Conservation (phyloP, 345 rosid species). For the Euphorbia lathyris region DNA sequence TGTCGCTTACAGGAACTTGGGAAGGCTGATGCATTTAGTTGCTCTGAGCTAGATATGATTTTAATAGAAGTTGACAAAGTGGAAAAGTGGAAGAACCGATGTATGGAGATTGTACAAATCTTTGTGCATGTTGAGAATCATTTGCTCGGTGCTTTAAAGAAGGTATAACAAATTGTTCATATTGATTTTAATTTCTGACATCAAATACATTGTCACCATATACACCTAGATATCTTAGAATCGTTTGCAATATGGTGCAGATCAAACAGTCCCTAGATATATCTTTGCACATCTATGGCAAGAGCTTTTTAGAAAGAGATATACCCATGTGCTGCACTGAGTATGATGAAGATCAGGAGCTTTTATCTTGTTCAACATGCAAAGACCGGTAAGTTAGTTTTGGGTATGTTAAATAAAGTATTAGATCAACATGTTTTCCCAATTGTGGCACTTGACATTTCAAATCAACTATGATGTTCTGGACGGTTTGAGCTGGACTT, state of each 20-base stretch:
- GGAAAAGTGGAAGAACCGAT: constrained; percentile 52
- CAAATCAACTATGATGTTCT: neutral
- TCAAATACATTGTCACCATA: neutral
- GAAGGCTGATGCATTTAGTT: constrained; percentile 43
- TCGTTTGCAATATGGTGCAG: constrained; percentile 34
- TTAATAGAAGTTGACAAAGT: constrained; percentile 50
- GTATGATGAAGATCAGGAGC: constrained; percentile 29
- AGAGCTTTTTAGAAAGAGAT: constrained; percentile 24
- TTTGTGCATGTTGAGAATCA: constrained; percentile 30
- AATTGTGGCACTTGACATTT: neutral
- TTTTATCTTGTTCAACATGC: constrained; percentile 45
- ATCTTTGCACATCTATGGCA: constrained; percentile 44
- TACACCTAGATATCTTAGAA: constrained; percentile 8
- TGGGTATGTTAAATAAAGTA: neutral
- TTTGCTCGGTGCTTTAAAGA: constrained; percentile 37
- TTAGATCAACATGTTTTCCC: neutral
- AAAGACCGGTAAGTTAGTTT: constrained; percentile 52
- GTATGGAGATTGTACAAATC: constrained; percentile 32
- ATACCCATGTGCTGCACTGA: constrained; percentile 42
- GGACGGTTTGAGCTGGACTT: neutral
- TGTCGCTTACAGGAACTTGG: constrained; percentile 48
- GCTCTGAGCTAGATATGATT: constrained; percentile 49
- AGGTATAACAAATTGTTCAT: constrained; percentile 35
- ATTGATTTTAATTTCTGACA: neutral
- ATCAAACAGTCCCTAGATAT: constrained; percentile 44